Conservation (phyloP, 2,329 filamentous ascomycete species). For the Elsinoe perseae region DNA sequence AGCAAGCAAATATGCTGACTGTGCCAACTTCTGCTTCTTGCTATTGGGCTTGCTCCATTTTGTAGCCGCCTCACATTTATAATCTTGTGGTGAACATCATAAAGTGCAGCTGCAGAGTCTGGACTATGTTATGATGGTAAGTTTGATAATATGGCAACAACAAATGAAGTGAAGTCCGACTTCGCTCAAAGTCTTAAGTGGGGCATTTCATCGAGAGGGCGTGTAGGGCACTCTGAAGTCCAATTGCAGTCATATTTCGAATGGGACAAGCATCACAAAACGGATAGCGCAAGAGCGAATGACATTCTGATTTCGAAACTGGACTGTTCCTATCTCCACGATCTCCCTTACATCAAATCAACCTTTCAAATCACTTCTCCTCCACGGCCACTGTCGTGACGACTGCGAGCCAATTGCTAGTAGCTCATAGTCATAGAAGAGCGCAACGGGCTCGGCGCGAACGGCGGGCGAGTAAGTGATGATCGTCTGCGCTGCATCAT, state of each 20-base stretch:
- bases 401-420: not conserved
- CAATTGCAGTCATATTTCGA: not conserved
- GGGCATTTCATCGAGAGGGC: not conserved
- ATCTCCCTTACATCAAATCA: constrained; percentile 33
- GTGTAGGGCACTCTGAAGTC: not conserved
- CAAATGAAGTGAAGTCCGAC: not conserved
- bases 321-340: not conserved
- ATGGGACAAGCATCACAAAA: too few species aligned
- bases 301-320: not conserved
- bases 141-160: too few species aligned
- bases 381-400: not conserved
- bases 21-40: too few species aligned
- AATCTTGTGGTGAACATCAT: too few species aligned
- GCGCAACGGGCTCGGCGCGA: constrained; percentile 13
- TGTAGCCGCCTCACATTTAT: too few species aligned
- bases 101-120: too few species aligned
- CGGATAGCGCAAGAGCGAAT: too few species aligned
- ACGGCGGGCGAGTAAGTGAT: constrained; percentile 9
- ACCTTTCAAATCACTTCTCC: constrained; percentile 6
- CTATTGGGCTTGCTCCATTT: too few species aligned
- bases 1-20: too few species aligned
- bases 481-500: constrained; percentile 12
- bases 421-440: constrained; percentile 11
- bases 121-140: constrained; percentile 35
- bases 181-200: constrained; percentile 56